A percentile compares a stretch with the other conserved stretches of the same genome.
These are phyloP conservation scores for Pelagophyceae sp. DNA, from an alignment of 352 stramenopile genomes.

Conservation along the genomic window DNA sequence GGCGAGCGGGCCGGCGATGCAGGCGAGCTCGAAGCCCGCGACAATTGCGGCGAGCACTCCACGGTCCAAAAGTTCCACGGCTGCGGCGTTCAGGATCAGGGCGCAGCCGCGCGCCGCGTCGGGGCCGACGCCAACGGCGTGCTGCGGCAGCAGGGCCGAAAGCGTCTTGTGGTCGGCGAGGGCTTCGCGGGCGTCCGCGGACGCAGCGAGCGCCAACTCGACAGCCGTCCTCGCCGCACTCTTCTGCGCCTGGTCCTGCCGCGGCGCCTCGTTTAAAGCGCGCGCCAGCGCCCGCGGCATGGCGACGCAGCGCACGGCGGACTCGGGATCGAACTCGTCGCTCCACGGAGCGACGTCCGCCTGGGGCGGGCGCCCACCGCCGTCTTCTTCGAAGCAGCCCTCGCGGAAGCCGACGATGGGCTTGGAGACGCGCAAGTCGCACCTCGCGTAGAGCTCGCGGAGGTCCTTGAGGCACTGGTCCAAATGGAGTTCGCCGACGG, in stretches of 20 bases:
- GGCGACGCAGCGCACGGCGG: neutral
- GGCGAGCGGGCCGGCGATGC: neutral
- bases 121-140: neutral
- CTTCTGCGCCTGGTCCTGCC: neutral
- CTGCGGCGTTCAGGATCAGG: neutral
- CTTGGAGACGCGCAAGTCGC: neutral
- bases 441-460: neutral
- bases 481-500: constrained; percentile 57
- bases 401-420: constrained; percentile 17
- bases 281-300: neutral
- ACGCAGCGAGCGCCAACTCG: no score
- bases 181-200: neutral
- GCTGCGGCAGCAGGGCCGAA: neutral
- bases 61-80: no score
- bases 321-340: neutral
- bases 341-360: neutral
- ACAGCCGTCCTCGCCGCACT: no score
- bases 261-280: neutral
- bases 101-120: neutral
- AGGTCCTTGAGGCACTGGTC: constrained; percentile 57
- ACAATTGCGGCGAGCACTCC: neutral
- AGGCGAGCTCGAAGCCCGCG: neutral
- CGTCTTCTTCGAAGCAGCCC: neutral
- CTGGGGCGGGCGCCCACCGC: neutral
- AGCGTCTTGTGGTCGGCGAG: neutral